Percentiles rank a stretch among this genome's conserved stretches.
Conservation (phyloP, 495 filamentous ascomycete species). For the Bathelium albidoporum region DNA sequence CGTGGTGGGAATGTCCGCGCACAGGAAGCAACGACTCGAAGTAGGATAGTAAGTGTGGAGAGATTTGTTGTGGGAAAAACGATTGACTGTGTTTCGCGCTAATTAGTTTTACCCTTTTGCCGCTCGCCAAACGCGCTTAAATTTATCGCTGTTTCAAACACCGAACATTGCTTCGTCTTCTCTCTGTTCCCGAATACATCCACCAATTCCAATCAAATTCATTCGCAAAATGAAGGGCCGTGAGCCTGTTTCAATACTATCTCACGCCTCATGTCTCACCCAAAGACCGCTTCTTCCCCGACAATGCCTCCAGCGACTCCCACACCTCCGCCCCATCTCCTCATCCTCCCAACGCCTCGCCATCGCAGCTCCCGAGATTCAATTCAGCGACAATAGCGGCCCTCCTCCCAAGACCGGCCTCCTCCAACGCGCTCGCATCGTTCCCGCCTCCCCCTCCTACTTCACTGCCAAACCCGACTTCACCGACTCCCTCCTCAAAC, state of each 20-base stretch:
- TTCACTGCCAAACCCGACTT: constrained; percentile 79
- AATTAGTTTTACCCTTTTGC: neutral
- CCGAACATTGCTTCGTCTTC: neutral
- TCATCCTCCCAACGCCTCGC: neutral
- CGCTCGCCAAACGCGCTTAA: neutral
- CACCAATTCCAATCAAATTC: neutral
- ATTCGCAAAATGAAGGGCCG: neutral
- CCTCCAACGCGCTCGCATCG: constrained; percentile 49
- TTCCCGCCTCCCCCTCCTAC: constrained; percentile 82
- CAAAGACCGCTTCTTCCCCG: constrained; percentile 6
- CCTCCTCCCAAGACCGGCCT: constrained; percentile 15
- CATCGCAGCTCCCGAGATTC: constrained; percentile 38
- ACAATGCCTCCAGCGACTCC: constrained; percentile 11
- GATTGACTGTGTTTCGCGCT: neutral
- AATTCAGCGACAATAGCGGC: constrained; percentile 31
- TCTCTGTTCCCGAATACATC: neutral
- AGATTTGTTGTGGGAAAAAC: neutral
- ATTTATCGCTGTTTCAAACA: no score
- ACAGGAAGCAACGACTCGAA: neutral
- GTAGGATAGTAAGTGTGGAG: neutral
- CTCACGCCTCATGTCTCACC: neutral
- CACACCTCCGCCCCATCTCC: neutral
- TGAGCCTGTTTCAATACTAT: neutral
- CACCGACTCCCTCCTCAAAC: constrained; percentile 68
- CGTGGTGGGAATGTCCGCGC: neutral